phyloP scores from a whole-genome alignment of 345 rosid genomes.

The Xanthoceras sorbifolium region DNA sequence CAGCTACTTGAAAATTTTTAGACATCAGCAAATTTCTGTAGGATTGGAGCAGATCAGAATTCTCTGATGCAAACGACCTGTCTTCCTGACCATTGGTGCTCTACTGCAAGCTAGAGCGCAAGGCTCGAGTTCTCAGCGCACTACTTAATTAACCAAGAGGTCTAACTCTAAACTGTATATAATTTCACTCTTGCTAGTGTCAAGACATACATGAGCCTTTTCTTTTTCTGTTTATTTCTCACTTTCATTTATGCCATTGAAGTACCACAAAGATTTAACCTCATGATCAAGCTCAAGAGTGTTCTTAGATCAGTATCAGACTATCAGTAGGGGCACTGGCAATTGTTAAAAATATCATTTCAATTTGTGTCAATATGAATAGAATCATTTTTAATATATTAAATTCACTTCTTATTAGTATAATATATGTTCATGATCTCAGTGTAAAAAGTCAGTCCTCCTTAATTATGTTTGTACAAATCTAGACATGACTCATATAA shows the following conservation, averaged over 20 bases:
- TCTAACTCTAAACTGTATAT: conserved; percentile 10
- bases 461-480: no score
- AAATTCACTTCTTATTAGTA: no score
- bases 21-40: conserved; percentile 10
- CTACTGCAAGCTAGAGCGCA: conserved; percentile 13
- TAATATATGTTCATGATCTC: no score
- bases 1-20: conserved; percentile 14
- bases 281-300: neutral
- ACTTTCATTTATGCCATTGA: neutral
- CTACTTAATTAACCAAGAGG: conserved; percentile 17
- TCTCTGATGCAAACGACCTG: conserved; percentile 14
- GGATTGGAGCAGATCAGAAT: conserved; percentile 16
- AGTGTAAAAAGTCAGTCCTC: no score
- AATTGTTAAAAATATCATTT: neutral
- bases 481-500: no score
- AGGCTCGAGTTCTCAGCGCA: conserved; percentile 26
- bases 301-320: neutral
- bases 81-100: conserved; percentile 5
- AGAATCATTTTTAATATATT: no score
- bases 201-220: neutral
- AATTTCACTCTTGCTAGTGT: conserved; percentile 1
- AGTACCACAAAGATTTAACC: neutral
- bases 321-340: neutral
- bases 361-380: no score
- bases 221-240: neutral